Evolutionary conservation across 2,329 filamentous ascomycete genomes (phyloP).

Genomic region (Clarireedia monteithiana): DNA sequence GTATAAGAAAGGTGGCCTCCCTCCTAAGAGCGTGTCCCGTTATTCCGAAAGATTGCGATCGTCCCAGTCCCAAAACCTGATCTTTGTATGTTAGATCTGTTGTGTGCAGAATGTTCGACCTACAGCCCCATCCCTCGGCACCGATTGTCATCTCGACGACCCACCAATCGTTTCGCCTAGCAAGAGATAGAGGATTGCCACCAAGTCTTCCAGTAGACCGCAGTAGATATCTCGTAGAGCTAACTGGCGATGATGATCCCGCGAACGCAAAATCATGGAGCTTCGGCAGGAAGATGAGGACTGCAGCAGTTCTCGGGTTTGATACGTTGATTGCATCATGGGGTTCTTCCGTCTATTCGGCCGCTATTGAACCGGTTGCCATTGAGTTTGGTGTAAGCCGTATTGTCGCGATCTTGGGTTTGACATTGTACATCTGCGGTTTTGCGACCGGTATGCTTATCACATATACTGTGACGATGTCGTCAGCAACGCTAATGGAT

Average conservation of each 20-base stretch:
- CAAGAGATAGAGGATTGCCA: constrained; percentile 5
- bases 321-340: constrained; percentile 14
- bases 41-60: neutral
- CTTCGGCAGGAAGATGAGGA: constrained; percentile 1
- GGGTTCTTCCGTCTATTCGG: constrained; percentile 35
- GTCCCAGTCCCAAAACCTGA: neutral
- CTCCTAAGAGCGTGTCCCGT: no score
- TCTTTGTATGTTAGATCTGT: neutral
- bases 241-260: constrained; percentile 9
- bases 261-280: constrained; percentile 11
- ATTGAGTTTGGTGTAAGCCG: constrained; percentile 45
- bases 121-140: constrained; percentile 1
- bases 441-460: constrained; percentile 41
- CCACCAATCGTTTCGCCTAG: constrained; percentile 7
- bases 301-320: constrained; percentile 26
- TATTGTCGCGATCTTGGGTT: constrained; percentile 46
- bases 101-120: constrained; percentile 6
- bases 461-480: constrained; percentile 20
- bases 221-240: constrained; percentile 10
- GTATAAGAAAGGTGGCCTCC: neutral
- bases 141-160: constrained; percentile 4
- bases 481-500: neutral
- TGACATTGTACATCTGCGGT: constrained; percentile 52
- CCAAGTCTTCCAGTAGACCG: constrained; percentile 3
- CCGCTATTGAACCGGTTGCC: constrained; percentile 39